phyloP scores from a whole-genome alignment of 495 filamentous ascomycete genomes.

The Echria macrotheca region DNA sequence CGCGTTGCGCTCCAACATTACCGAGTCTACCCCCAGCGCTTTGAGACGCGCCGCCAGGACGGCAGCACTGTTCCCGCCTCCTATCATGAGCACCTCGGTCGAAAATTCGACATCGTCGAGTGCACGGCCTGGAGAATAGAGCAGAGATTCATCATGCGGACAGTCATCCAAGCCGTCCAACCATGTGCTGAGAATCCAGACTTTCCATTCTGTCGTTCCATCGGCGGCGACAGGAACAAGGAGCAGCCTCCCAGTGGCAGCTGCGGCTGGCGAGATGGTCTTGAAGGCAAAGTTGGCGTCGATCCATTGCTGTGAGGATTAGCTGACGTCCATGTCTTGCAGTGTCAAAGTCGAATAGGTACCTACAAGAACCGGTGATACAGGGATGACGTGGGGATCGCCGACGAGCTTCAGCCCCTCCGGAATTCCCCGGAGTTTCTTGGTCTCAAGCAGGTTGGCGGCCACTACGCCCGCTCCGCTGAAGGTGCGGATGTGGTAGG shows the following conservation, averaged over 20 bases:
- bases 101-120: constrained; percentile 17
- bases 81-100: constrained; percentile 33
- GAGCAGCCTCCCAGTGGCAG: constrained; percentile 22
- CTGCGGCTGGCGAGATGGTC: constrained; percentile 20
- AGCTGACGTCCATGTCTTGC: neutral
- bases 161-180: constrained; percentile 21
- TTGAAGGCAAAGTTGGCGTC: constrained; percentile 23
- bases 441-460: constrained; percentile 17
- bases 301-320: constrained; percentile 19
- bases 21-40: constrained; percentile 27
- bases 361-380: constrained; percentile 17
- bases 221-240: constrained; percentile 20
- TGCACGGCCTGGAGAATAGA: constrained; percentile 15
- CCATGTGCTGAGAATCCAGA: constrained; percentile 32
- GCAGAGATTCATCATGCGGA: constrained; percentile 25
- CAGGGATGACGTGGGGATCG: constrained; percentile 9
- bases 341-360: neutral
- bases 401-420: constrained; percentile 13
- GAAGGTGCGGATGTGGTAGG: constrained; percentile 29
- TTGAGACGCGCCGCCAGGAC: constrained; percentile 29
- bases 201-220: constrained; percentile 23
- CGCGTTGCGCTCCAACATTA: constrained; percentile 29
- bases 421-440: constrained; percentile 9
- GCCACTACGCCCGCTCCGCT: constrained; percentile 11
- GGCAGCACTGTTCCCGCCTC: constrained; percentile 28